phyloP scores from a whole-genome alignment of 768 basidiomycete genomes.

The Amanita inopinata region DNA sequence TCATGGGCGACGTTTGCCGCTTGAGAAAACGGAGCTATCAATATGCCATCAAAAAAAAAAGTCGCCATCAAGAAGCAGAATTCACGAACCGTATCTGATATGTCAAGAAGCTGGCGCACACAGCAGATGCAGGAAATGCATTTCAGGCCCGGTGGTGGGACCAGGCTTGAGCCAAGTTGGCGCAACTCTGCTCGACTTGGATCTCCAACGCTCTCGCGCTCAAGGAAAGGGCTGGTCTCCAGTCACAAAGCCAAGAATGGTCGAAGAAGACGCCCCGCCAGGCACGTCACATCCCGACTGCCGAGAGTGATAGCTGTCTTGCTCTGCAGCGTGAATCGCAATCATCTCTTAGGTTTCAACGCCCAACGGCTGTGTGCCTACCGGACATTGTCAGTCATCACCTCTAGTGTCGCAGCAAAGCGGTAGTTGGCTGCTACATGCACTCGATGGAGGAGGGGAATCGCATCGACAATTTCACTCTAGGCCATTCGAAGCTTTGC shows the following conservation, averaged over 20 bases:
- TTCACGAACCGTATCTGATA: conserved; percentile 1
- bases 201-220: neutral
- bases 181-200: neutral
- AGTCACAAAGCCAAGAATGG: neutral
- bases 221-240: too few species aligned
- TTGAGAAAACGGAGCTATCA: neutral
- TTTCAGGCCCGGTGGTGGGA: too few species aligned
- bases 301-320: conserved; percentile 1
- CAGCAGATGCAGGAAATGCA: too few species aligned
- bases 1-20: conserved; percentile 3
- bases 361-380: neutral
- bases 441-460: too few species aligned
- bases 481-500: neutral
- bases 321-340: neutral
- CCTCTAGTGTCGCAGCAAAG: too few species aligned
- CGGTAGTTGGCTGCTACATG: too few species aligned
- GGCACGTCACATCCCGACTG: conserved; percentile 3
- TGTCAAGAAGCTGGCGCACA: conserved; percentile 2
- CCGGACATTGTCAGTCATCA: too few species aligned
- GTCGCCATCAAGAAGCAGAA: conserved; percentile 6
- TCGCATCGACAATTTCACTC: neutral
- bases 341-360: neutral
- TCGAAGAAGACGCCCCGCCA: neutral
- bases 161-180: neutral
- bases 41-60: neutral